Conservation (phyloP, 352 stramenopile genomes). For the Phytophthora nicotianae region DNA sequence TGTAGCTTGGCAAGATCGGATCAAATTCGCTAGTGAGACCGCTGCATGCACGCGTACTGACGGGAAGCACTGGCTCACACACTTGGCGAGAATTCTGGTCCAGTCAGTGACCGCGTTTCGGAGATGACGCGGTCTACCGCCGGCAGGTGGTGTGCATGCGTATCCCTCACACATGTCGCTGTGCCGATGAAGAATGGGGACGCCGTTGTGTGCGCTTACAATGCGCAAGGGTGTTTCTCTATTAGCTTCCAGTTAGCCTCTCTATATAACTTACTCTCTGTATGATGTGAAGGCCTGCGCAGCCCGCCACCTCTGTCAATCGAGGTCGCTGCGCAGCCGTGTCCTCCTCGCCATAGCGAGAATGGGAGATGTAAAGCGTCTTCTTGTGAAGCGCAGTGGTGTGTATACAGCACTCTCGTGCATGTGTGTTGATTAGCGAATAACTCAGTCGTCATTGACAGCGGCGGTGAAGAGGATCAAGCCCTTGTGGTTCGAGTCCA, state of each 20-base stretch:
- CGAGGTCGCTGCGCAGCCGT: constrained; percentile 18
- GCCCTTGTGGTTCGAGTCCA: constrained; percentile 63
- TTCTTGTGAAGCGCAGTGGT: constrained; percentile 19
- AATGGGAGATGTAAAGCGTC: constrained; percentile 30
- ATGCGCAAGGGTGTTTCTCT: constrained; percentile 20
- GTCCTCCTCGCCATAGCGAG: constrained; percentile 14
- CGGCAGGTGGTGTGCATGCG: constrained; percentile 15
- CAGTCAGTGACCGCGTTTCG: constrained; percentile 27
- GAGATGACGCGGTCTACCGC: constrained; percentile 6
- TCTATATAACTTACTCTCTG: constrained; percentile 30
- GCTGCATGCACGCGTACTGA: constrained; percentile 9
- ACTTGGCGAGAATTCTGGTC: constrained; percentile 17
- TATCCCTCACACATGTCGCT: constrained; percentile 32
- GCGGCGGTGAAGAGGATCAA: constrained; percentile 38
- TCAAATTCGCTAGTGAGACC: constrained; percentile 36
- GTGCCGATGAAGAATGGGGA: background rate
- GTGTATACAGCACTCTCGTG: constrained; percentile 12
- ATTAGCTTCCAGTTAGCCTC: constrained; percentile 18
- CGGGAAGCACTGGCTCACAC: constrained; percentile 14
- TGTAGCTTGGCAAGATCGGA: constrained; percentile 12
- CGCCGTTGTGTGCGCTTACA: constrained; percentile 10
- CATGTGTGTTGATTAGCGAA: constrained; percentile 16
- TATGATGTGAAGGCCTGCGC: constrained; percentile 16
- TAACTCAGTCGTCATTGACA: constrained; percentile 29
- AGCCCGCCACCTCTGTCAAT: constrained; percentile 27